Evolutionary conservation across 2,329 filamentous ascomycete species (phyloP).

Genomic region (Cladophialophora bantiana): DNA sequence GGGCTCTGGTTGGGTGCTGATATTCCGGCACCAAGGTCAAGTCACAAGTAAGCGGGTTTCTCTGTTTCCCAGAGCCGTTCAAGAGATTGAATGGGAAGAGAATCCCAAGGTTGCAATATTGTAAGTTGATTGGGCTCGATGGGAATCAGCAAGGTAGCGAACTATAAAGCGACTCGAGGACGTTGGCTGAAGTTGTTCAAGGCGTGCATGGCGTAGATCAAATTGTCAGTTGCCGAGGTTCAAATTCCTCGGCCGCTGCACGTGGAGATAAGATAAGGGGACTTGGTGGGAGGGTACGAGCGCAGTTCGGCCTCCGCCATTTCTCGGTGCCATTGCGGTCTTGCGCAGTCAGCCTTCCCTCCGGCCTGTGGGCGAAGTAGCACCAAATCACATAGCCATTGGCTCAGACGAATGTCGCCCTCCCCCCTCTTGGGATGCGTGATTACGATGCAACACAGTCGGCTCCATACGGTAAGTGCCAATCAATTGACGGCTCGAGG

Average conservation of each 20-base stretch:
- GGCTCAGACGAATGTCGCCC: not conserved
- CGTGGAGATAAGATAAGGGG: slow-evolving; percentile 22
- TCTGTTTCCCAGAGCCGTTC: not conserved
- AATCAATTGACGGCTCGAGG: not conserved
- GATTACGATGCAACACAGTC: not conserved
- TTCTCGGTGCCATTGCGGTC: no score
- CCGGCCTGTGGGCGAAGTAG: not conserved
- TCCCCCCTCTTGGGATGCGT: not conserved
- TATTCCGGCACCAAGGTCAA: not conserved
- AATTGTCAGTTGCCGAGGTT: slow-evolving; percentile 12
- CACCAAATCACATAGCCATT: slow-evolving; percentile 12
- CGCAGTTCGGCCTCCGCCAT: slow-evolving; percentile 8
- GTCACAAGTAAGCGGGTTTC: not conserved
- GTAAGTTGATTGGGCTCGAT: not conserved
- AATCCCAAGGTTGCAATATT: not conserved
- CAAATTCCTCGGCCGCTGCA: not conserved
- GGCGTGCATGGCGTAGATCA: not conserved
- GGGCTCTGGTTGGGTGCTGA: not conserved
- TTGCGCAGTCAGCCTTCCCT: slow-evolving; percentile 8
- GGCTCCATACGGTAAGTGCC: not conserved
- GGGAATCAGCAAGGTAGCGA: not conserved
- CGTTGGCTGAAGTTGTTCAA: not conserved
- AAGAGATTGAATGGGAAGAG: not conserved
- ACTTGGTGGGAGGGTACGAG: not conserved
- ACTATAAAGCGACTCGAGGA: not conserved